phyloP scores from a whole-genome alignment of 164 flowering plant species.

The Nymphaea thermarum region DNA sequence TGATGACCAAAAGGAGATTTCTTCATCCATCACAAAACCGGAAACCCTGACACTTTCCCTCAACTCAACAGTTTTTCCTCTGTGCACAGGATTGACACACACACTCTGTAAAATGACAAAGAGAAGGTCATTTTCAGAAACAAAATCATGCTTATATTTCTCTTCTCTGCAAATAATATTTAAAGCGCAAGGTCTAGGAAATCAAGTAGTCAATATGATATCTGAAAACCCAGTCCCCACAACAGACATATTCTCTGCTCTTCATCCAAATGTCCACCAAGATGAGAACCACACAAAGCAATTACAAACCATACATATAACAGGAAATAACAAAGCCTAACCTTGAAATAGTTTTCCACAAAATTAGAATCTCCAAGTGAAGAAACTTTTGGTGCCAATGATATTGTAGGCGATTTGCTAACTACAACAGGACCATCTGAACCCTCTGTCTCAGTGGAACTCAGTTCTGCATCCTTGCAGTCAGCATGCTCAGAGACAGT shows the following conservation, averaged over 20 bases:
- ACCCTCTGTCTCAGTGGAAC: slow-evolving; percentile 12
- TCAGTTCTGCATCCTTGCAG: slow-evolving; percentile 5
- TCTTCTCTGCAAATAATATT: no score
- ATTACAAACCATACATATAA: background rate
- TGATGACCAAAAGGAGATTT: no score
- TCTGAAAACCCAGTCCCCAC: background rate
- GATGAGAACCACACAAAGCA: background rate
- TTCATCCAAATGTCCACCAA: background rate
- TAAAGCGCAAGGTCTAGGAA: no score
- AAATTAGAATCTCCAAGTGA: slow-evolving; percentile 74
- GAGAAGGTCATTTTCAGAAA: no score
- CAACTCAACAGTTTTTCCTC: no score
- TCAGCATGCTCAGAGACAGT: slow-evolving; percentile 10
- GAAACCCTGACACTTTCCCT: no score
- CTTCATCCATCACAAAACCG: no score
- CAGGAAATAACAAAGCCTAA: slow-evolving; percentile 9
- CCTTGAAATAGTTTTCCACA: slow-evolving; percentile 98
- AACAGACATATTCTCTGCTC: background rate
- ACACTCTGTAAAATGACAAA: no score
- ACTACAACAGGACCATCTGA: slow-evolving; percentile 9
- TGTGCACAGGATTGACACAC: no score
- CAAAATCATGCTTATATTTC: no score
- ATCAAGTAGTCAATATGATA: no score
- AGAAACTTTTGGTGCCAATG: slow-evolving; percentile 35
- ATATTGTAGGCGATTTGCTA: slow-evolving; percentile 13